These are phyloP conservation scores for Haematococcus sp. DNA, from an alignment of 139 green algal genomes.

Conservation along the genomic window DNA sequence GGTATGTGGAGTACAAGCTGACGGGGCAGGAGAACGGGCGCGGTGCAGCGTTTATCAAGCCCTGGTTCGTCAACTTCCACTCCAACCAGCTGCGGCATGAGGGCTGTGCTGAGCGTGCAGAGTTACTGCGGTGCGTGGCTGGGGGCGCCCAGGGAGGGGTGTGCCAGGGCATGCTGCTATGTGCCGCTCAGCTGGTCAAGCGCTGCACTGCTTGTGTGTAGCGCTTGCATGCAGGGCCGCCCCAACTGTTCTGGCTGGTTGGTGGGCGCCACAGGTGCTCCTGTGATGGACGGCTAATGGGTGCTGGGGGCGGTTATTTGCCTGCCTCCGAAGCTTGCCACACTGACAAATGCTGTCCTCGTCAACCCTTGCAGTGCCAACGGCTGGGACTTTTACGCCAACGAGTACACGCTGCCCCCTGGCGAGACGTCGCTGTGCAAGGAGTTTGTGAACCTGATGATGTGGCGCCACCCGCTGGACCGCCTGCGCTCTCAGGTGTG, in stretches of 20 bases:
- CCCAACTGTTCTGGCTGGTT: no score
- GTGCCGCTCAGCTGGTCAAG: no score
- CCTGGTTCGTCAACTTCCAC: constrained; percentile 45
- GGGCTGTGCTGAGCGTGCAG: constrained; percentile 15
- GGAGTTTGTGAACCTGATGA: constrained; percentile 44
- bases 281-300: no score
- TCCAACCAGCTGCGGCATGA: neutral
- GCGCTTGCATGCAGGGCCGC: no score
- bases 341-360: neutral
- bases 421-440: constrained; percentile 20
- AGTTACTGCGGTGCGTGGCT: constrained; percentile 15
- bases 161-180: no score
- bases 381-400: constrained; percentile 37
- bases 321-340: no score
- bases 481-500: constrained; percentile 19
- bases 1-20: neutral
- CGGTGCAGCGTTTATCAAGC: neutral
- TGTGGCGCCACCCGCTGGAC: constrained; percentile 32
- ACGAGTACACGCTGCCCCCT: constrained; percentile 36
- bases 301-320: no score
- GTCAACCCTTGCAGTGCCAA: neutral
- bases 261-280: no score
- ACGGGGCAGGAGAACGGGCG: neutral
- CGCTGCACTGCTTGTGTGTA: no score
- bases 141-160: no score